Evolutionary conservation across 805 yeast genomes (phyloP).

Genomic region (Vanderwaltozyma polyspora): DNA sequence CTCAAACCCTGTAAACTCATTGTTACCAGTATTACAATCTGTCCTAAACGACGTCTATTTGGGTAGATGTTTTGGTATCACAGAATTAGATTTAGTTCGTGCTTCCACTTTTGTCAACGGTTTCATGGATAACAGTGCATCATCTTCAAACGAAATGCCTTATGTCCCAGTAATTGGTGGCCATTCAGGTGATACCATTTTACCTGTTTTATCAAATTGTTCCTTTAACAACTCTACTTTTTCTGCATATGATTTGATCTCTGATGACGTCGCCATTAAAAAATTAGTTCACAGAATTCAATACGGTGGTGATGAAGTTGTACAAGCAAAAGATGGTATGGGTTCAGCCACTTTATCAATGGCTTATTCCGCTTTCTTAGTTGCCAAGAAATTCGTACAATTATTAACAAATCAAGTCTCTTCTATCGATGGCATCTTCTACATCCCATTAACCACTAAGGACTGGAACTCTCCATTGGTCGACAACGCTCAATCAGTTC

Average conservation of each 20-base stretch:
- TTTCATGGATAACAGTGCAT: conserved; percentile 2
- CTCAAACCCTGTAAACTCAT: conserved; percentile 54
- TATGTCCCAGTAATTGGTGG: conserved; percentile 74
- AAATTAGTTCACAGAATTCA: conserved; percentile 68
- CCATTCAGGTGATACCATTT: conserved; percentile 76
- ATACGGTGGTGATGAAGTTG: conserved; percentile 85
- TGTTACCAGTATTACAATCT: conserved; percentile 3
- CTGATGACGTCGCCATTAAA: conserved; percentile 35
- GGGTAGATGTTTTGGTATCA: conserved; percentile 41
- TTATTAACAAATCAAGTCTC: not conserved
- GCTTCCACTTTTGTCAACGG: conserved; percentile 54
- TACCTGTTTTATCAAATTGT: conserved; percentile 42
- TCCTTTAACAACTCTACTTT: not conserved
- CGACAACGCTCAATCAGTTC: conserved; percentile 12
- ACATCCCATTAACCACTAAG: not conserved
- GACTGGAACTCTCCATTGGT: conserved; percentile 2
- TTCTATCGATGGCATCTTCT: not conserved
- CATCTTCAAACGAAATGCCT: not conserved
- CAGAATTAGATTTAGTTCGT: conserved; percentile 69
- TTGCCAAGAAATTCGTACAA: conserved; percentile 34
- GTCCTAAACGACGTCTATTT: not conserved
- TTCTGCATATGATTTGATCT: conserved; percentile 28
- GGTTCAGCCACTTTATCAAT: conserved; percentile 79
- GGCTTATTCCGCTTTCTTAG: conserved; percentile 77
- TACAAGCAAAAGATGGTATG: conserved; percentile 72